Conservation (phyloP, 495 filamentous ascomycete genomes). For the Trichocladium uniseriatum region DNA sequence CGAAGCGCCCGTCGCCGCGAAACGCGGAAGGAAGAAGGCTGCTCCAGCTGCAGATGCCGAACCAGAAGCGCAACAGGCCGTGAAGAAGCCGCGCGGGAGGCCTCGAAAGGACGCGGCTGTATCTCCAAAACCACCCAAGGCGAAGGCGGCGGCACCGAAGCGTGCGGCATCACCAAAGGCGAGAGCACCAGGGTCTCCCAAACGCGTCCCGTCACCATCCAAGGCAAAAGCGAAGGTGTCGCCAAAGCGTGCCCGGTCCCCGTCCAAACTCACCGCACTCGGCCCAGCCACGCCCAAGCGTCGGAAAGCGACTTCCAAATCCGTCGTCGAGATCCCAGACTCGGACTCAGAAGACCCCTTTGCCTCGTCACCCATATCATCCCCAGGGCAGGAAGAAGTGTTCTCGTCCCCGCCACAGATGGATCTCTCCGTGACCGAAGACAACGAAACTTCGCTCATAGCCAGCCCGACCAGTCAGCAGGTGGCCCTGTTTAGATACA, state of each 20-base stretch:
- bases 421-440: constrained; percentile 30
- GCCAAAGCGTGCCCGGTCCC: constrained; percentile 3
- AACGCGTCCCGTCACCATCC: constrained; percentile 5
- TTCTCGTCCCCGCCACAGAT: constrained; percentile 27
- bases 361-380: constrained; percentile 21
- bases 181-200: constrained; percentile 1
- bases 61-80: neutral
- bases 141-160: neutral
- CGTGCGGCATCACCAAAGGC: constrained; percentile 7
- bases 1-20: neutral
- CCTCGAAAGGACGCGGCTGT: constrained; percentile 9
- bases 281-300: constrained; percentile 14
- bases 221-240: constrained; percentile 3
- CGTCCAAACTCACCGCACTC: constrained; percentile 9
- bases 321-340: constrained; percentile 52
- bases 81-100: constrained; percentile 8
- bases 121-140: constrained; percentile 5
- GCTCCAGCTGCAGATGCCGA: neutral
- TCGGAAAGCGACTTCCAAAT: constrained; percentile 19
- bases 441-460: constrained; percentile 32
- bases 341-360: constrained; percentile 40
- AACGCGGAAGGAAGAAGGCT: neutral
- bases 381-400: constrained; percentile 19
- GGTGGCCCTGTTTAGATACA: constrained; percentile 45
- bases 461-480: constrained; percentile 29